A percentile compares a stretch with the other conserved stretches of the same genome.
Evolutionary conservation across 805 yeast genomes (phyloP).

Genomic region (Hanseniaspora clermontiae): DNA sequence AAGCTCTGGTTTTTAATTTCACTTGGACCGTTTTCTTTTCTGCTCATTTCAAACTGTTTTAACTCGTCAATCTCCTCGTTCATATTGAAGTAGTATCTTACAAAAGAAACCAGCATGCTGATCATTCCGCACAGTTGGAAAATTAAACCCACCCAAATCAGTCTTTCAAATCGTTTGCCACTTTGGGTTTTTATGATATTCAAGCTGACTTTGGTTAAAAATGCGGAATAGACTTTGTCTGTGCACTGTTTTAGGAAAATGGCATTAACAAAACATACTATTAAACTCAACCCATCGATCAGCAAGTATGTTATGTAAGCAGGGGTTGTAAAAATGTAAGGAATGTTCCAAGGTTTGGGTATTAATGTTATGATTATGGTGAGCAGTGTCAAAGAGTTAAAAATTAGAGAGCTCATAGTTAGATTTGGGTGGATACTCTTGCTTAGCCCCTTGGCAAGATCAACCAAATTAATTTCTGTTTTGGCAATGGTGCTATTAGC

Average conservation of each 20-base stretch:
- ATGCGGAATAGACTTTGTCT: background rate
- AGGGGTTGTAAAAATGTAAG: background rate
- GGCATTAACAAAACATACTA: slow-evolving; percentile 4
- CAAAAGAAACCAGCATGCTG: background rate
- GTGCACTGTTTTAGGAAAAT: background rate
- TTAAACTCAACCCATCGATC: background rate
- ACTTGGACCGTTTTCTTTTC: background rate
- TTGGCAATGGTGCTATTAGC: slow-evolving; percentile 31
- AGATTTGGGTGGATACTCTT: slow-evolving; percentile 5
- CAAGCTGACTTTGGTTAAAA: slow-evolving; percentile 4
- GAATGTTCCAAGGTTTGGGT: slow-evolving; percentile 2
- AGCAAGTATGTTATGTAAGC: slow-evolving; percentile 1
- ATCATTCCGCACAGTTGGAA: background rate
- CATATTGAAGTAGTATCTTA: slow-evolving; percentile 5
- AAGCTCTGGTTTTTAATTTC: background rate
- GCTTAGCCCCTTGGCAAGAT: slow-evolving; percentile 29
- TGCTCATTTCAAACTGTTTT: background rate
- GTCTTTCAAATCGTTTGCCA: background rate
- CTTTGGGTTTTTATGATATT: slow-evolving; percentile 3
- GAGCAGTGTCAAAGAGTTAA: background rate
- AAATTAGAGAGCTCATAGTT: background rate
- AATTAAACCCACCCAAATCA: slow-evolving; percentile 1
- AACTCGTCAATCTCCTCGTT: slow-evolving; percentile 8
- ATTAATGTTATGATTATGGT: background rate
- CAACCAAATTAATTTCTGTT: slow-evolving; percentile 18